A percentile compares a stretch with the other conserved stretches of the same genome.
phyloP scores from a whole-genome alignment of 768 basidiomycete species.

The Tulasnella sp. region DNA sequence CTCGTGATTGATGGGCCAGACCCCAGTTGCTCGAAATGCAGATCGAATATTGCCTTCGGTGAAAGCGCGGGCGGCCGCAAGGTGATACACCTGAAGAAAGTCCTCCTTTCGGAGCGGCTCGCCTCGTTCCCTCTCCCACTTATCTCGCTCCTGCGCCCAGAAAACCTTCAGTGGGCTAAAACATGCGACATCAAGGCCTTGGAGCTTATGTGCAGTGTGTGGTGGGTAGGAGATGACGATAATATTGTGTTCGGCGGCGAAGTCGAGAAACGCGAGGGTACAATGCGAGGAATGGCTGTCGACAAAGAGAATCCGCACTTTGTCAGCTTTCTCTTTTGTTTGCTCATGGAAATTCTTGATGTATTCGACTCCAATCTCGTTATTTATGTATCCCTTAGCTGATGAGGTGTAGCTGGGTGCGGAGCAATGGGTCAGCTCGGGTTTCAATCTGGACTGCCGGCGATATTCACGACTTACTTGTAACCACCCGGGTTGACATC shows the following conservation, averaged over 20 bases:
- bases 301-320: conserved; percentile 39
- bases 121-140: conserved; percentile 33
- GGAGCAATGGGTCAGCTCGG: not conserved
- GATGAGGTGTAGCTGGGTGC: conserved; percentile 36
- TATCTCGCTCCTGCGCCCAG: conserved; percentile 34
- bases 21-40: no score
- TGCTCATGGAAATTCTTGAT: conserved; percentile 43
- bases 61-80: no score
- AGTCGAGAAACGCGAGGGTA: conserved; percentile 39
- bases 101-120: conserved; percentile 37
- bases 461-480: not conserved
- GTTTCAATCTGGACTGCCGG: not conserved
- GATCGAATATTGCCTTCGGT: no score
- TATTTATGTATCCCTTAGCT: conserved; percentile 42
- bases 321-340: conserved; percentile 39
- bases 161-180: conserved; percentile 35
- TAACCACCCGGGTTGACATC: conserved; percentile 17
- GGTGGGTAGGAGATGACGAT: conserved; percentile 45
- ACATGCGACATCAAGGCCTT: conserved; percentile 26
- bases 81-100: conserved; percentile 39
- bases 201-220: conserved; percentile 41
- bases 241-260: conserved; percentile 36
- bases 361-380: conserved; percentile 40
- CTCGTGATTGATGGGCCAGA: no score
- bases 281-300: conserved; percentile 50